phyloP scores from a whole-genome alignment of 495 filamentous ascomycete species.

The Penicillium ochrochloron region DNA sequence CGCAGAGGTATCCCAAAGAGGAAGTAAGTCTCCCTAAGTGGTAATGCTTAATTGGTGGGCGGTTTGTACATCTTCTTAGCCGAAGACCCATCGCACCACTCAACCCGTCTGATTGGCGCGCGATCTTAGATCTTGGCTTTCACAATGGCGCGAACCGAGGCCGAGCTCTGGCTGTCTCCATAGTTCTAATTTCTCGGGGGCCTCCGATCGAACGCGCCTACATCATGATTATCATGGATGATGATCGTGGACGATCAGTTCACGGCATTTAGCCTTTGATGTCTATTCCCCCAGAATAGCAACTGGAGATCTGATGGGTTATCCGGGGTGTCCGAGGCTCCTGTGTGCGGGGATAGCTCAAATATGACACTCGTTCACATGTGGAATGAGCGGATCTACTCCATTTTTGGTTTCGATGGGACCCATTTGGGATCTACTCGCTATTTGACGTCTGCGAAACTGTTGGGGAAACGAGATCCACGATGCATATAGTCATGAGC shows the following conservation, averaged over 20 bases:
- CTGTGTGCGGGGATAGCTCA: constrained; percentile 13
- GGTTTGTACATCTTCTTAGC: neutral
- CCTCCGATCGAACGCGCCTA: neutral
- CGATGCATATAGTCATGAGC: constrained; percentile 17
- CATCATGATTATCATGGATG: constrained; percentile 5
- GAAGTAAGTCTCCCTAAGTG: constrained; percentile 11
- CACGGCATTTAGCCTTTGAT: neutral
- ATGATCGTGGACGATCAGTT: neutral
- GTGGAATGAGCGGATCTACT: constrained; percentile 18
- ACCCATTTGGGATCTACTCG: constrained; percentile 5
- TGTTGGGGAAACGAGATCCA: constrained; percentile 32
- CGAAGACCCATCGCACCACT: neutral
- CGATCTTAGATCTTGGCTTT: constrained; percentile 19
- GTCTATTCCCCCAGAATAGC: neutral
- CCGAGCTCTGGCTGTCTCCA: neutral
- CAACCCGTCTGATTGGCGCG: neutral
- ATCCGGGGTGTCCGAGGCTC: constrained; percentile 11
- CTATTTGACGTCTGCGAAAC: constrained; percentile 21
- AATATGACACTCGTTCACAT: constrained; percentile 19
- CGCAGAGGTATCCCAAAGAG: constrained; percentile 11
- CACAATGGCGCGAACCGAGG: constrained; percentile 22
- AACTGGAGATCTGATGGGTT: neutral
- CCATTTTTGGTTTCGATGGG: constrained; percentile 8
- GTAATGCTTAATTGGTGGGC: constrained; percentile 8
- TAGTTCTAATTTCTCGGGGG: neutral